Conservation (phyloP, 129 eudicot genomes). For the Pittosporum tobira region DNA sequence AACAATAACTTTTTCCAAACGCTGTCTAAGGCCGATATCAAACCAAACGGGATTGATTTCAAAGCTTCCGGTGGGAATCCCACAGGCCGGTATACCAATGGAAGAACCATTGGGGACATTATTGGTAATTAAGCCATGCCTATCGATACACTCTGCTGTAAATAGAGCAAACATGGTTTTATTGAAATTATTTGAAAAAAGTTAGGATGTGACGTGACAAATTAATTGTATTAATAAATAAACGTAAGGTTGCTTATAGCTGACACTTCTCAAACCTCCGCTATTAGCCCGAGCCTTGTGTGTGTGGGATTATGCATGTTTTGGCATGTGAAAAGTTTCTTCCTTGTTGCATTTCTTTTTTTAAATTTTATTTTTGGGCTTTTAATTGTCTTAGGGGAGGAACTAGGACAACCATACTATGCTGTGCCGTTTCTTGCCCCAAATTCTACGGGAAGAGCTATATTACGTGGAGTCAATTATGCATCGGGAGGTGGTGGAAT, state of each 20-base stretch:
- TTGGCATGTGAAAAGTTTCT: not conserved
- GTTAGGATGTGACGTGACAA: too few species aligned
- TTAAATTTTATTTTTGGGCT: not conserved
- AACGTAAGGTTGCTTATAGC: too few species aligned
- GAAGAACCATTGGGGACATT: slow-evolving; percentile 92
- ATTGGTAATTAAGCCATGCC: slow-evolving; percentile 51
- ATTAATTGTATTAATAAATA: too few species aligned
- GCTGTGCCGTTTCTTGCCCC: slow-evolving; percentile 88
- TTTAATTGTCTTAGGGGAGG: slow-evolving; percentile 51
- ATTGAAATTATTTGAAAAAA: too few species aligned
- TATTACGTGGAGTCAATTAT: slow-evolving; percentile 78
- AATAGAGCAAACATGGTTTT: too few species aligned
- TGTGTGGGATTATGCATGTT: not conserved
- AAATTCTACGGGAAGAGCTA: slow-evolving; percentile 65
- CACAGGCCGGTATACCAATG: slow-evolving; percentile 87
- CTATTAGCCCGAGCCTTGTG: too few species aligned
- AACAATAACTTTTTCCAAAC: slow-evolving; percentile 78
- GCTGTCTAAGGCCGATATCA: slow-evolving; percentile 67
- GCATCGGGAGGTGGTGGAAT: slow-evolving; percentile 98
- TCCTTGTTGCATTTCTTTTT: too few species aligned
- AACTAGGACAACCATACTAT: slow-evolving; percentile 61
- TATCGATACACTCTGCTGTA: too few species aligned
- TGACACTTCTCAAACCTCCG: too few species aligned
- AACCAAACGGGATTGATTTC: slow-evolving; percentile 91
- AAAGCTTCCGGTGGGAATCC: slow-evolving; percentile 68